Percentiles rank a stretch among this genome's conserved stretches.
These are phyloP conservation scores for Sclerotiophoma versabilis DNA, from an alignment of 2,329 filamentous ascomycete genomes.

Conservation along the genomic window DNA sequence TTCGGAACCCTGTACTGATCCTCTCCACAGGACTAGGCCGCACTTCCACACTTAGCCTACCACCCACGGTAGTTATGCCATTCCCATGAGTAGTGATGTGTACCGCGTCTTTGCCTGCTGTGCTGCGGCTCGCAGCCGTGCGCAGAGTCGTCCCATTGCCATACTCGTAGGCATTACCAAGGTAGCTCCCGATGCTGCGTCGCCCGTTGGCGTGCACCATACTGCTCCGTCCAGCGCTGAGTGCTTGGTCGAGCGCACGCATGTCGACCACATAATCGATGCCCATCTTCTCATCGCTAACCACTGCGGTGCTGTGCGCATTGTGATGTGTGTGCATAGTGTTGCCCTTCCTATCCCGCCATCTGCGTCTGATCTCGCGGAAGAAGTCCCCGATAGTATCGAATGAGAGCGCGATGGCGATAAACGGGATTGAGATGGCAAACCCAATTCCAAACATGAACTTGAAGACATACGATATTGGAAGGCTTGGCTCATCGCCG, in stretches of 20 bases:
- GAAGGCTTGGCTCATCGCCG: constrained; percentile 47
- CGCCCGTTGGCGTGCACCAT: constrained; percentile 28
- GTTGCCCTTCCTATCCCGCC: constrained; percentile 16
- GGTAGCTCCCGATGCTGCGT: constrained; percentile 40
- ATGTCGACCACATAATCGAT: constrained; percentile 33
- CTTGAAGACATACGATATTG: constrained; percentile 60
- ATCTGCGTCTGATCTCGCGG: constrained; percentile 33
- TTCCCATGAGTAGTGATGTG: constrained; percentile 14
- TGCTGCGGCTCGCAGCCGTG: constrained; percentile 43
- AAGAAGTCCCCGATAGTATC: constrained; percentile 50
- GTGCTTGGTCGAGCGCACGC: constrained; percentile 35
- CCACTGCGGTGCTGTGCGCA: neutral
- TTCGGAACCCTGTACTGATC: constrained; percentile 44
- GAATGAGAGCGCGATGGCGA: constrained; percentile 55
- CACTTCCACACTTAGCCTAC: constrained; percentile 29
- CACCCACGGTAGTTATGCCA: constrained; percentile 18
- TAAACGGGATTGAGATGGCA: constrained; percentile 60
- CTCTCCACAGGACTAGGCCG: constrained; percentile 32
- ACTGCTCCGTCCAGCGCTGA: constrained; percentile 36
- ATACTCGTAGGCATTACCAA: constrained; percentile 24
- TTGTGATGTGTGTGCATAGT: neutral
- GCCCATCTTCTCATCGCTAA: constrained; percentile 22
- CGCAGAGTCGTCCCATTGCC: constrained; percentile 31
- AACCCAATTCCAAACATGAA: constrained; percentile 65
- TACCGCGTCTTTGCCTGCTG: constrained; percentile 26